Evolutionary conservation across 75 land plant species (phyloP), one percentile per base, ranked within the genome.

Genomic region (Cupressus sempervirens): DNA sequence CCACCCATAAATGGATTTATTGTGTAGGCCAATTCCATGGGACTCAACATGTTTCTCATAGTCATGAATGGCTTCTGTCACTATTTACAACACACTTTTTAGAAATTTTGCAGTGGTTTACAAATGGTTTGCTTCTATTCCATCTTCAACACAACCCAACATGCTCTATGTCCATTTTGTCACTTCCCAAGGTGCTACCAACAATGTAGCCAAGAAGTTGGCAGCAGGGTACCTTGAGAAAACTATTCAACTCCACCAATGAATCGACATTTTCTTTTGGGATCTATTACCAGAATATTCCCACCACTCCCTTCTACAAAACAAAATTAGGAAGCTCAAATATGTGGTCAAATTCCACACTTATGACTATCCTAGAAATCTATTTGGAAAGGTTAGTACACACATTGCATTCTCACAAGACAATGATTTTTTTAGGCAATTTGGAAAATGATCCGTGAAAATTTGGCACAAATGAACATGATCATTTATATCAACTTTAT

Each of bases 31-130:
- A 53, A 13, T 12, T 62, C 84, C 56, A 80, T 80, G 86, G 86
- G 81, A 48, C 46, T 84, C 50, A 82, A 83, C 18, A 83, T 89
- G 85, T 72, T 89, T 35, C 40, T 56, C 65, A 85, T 76, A 0
- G 90, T 92, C 29, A 92, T 92, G 93, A 92, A 89, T 68, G 93
- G 92, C n/a, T 92, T 92, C 87, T 52, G 87, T 92, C 12, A 90
- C 93, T 0, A 89, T 90, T n/a, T 88, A 91, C 70, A 75, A 81
- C 7, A 43, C 90, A 15, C 92, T 92, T 0, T 92, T 88, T 3
- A 75, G 18, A 45, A 87, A 92, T 34, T 92, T 86, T 56, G 92
- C 92, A 2, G 88, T 89, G 0, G 81, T 80, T 56, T 92, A 92
- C 82, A 84, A 89, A n/a, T 92, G 93, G 93, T 92, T 92, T 76